A percentile compares a stretch with the other conserved stretches of the same genome.
Evolutionary conservation across 805 yeast genomes (phyloP).

Genomic region (Ascoidea rubescens): DNA sequence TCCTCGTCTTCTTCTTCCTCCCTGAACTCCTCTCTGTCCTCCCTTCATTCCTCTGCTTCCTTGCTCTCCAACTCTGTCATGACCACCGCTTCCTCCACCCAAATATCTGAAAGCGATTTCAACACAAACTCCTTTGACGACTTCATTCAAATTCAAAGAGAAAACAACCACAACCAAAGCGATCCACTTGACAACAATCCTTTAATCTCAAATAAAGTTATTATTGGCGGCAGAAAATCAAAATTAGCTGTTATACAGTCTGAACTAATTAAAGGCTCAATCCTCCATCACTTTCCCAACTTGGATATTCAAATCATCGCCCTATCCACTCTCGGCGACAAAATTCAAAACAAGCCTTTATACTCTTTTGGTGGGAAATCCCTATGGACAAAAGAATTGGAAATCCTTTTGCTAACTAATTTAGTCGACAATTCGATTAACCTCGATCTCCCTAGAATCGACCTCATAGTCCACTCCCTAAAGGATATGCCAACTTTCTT

Average conservation of each 20-base stretch:
- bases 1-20: no score
- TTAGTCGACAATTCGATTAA: conserved; percentile 26
- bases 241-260: conserved; percentile 79
- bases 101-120: no score
- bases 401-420: conserved; percentile 51
- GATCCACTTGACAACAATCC: conserved; percentile 7
- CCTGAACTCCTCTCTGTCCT: no score
- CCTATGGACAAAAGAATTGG: conserved; percentile 92
- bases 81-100: no score
- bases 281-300: conserved; percentile 48
- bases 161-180: no score
- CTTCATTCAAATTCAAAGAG: no score
- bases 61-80: no score
- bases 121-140: no score
- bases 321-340: conserved; percentile 80
- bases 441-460: conserved; percentile 42
- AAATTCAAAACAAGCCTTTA: conserved; percentile 69
- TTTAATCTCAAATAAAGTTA: conserved; percentile 10
- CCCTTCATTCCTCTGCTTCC: no score
- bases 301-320: conserved; percentile 66
- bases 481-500: conserved; percentile 87
- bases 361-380: conserved; percentile 95
- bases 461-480: conserved; percentile 83
- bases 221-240: conserved; percentile 84
- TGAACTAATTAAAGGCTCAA: conserved; percentile 49